Conservation (phyloP, 768 basidiomycete species). For the Coprinellus micaceus region DNA sequence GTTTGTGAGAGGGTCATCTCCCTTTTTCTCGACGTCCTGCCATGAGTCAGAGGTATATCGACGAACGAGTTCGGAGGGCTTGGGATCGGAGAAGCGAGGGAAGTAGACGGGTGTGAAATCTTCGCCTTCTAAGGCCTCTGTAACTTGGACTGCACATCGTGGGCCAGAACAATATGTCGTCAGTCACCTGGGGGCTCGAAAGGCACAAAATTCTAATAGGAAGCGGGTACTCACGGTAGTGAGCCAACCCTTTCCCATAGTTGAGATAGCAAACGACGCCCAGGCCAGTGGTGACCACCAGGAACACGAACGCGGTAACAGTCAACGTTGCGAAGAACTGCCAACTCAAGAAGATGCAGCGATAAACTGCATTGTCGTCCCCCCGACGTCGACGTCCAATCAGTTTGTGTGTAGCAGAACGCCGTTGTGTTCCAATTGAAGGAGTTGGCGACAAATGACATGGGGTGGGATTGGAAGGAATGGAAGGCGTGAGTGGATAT, state of each 20-base stretch:
- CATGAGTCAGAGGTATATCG: constrained; percentile 17
- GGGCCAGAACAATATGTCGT: background rate
- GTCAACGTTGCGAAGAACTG: constrained; percentile 48
- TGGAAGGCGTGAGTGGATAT: too few species aligned
- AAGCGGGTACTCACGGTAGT: constrained; percentile 41
- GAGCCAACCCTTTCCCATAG: constrained; percentile 52
- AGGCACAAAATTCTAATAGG: background rate
- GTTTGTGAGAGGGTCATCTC: too few species aligned
- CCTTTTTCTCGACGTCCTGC: background rate
- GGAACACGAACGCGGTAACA: constrained; percentile 38
- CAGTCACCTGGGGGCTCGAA: background rate
- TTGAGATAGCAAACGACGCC: constrained; percentile 49
- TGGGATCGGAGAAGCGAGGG: constrained; percentile 15
- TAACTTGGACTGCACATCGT: constrained; percentile 33
- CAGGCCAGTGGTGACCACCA: constrained; percentile 37
- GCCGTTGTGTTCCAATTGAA: too few species aligned
- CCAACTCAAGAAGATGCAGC: constrained; percentile 41
- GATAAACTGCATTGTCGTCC: constrained; percentile 31
- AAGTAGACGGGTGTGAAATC: constrained; percentile 44
- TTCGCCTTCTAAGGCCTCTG: constrained; percentile 35
- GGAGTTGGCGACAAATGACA: too few species aligned
- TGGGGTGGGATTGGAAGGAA: background rate
- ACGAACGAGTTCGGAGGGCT: background rate
- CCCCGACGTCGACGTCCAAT: background rate
- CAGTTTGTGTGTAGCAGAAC: too few species aligned